Base-by-base conservation (phyloP, 768 basidiomycete genomes). In the Russula dissimulans region DNA sequence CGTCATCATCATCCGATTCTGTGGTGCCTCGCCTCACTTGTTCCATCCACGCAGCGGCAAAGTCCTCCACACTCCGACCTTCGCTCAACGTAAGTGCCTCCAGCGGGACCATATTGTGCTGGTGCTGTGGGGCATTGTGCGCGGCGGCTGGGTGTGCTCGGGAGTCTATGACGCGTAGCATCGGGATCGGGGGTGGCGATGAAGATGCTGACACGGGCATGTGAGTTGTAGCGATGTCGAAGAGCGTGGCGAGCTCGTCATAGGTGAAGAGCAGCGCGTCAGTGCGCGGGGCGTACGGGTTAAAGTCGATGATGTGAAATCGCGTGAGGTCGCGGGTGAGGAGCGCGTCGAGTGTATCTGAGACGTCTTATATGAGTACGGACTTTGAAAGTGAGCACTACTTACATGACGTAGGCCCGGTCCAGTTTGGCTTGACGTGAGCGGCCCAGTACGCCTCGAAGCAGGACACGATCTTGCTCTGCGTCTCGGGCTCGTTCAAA, bases 71-170 rank as follows among this genome's bases (percentile, higher is more conserved):
- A 63, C 79, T 80, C 51, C 79, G 77, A 4, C 94, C 95, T 52
- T 79, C 80, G 66, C 91, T 86, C 67, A 97, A 71, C 52, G 77
- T 79, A n/a, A 95, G 73, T 4, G 89, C 90, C 67, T 98, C 95
- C 50, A 92, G 79, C 9, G 95, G 95, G 36, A 95, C 78, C 86
- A 93, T 95, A 67, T 93, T 95, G 71, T 90, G 89, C 65, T 87
- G 87, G 69, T 89, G 76, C 1, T 79, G 74, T 2, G 95, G 95
- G 1, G 85, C 81, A 62, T 84, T 89, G 39, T 79, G 76, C 15
- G 74, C 75, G 0, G 84, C 85, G 1, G 78, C 78, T 0, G 89
- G 89, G 70, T 95, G 91, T 6, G 79, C 71, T 2, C 77, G 78
- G 0, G 89, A 91, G 67, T 91, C 84, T 55, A 95, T 85, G 42